Base-by-base conservation (phyloP, 352 stramenopile species). In the Pythium apleroticum region DNA sequence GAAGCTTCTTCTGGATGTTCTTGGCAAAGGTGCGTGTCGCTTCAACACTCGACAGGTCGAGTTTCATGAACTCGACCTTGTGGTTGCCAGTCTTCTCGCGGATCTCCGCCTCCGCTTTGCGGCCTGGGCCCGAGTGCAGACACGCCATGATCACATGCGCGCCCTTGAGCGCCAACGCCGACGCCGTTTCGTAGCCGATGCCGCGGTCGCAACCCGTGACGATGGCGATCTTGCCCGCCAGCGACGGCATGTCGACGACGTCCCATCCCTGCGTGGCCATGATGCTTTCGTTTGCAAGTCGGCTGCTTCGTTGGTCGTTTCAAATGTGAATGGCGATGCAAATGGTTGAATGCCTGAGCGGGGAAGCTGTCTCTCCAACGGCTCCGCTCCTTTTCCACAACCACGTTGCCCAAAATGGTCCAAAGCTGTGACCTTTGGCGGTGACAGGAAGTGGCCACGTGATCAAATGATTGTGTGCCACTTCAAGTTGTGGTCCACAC, bases 141-240 rank as follows among this genome's bases (percentile, higher is more conserved):
- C 88, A 96, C 22, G 88, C 88, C 6, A 97, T 60, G 45, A 97
- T 74, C 24, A 97, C 89, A 27, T 83, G 60, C 41, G 77, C 88
- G 15, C 76, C 71, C 46, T 88, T 82, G 45, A 76, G 52, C 3
- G 75, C 87, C 31, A 97, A 61, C 43, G 77, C 68, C 20, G 71
- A 62, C 9, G 89, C 78, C 1, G 86, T 95, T 63, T 83, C 73
- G 55, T 81, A 92, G 14, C 89, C 90, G 61, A 97, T 89, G 2
- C 90, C 89, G 19, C 84, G 89, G 74, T 96, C 96, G 59, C 71
- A 71, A 24, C 90, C 90, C 11, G 89, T 97, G 35, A 97, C 81
- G 60, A 96, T 75, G 14, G 76, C 81, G 56, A 96, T 71, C 41
- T 87, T 97, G 33, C 68, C 76, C 1, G 54, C 37, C 17, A 77